These are phyloP conservation scores for Peronospora tabacina DNA, from an alignment of 352 stramenopile genomes.

Conservation along the genomic window DNA sequence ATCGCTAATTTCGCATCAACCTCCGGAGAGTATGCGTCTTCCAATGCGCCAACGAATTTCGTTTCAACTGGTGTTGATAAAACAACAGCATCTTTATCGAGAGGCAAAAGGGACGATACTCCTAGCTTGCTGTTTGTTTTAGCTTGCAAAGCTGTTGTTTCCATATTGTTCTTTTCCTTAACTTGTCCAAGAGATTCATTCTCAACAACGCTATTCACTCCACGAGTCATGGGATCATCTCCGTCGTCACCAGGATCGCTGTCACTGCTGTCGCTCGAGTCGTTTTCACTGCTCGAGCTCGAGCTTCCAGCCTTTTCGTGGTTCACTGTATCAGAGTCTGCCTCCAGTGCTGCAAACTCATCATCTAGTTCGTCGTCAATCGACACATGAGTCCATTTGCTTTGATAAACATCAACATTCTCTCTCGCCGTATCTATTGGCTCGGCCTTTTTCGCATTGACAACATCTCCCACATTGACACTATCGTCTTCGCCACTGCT, in stretches of 20 bases:
- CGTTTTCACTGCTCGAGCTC: constrained; percentile 29
- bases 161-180: background rate
- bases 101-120: background rate
- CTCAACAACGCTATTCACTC: background rate
- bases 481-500: constrained; percentile 27
- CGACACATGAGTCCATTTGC: constrained; percentile 7
- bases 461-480: background rate
- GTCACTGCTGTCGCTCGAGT: constrained; percentile 30
- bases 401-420: background rate
- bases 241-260: constrained; percentile 14
- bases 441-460: background rate
- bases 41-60: constrained; percentile 4
- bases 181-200: background rate
- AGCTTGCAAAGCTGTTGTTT: background rate
- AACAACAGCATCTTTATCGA: constrained; percentile 9
- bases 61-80: constrained; percentile 9
- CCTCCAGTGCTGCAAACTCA: constrained; percentile 30
- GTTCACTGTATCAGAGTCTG: constrained; percentile 19
- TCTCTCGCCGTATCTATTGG: background rate
- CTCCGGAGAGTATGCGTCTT: constrained; percentile 6
- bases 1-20: background rate
- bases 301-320: constrained; percentile 12
- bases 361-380: constrained; percentile 38
- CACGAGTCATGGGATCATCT: constrained; percentile 5
- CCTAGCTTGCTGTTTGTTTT: background rate